Percentiles rank a stretch among this genome's conserved stretches.
phyloP scores from a whole-genome alignment of 2,329 filamentous ascomycete genomes.

The Aphanoascus verrucosus region DNA sequence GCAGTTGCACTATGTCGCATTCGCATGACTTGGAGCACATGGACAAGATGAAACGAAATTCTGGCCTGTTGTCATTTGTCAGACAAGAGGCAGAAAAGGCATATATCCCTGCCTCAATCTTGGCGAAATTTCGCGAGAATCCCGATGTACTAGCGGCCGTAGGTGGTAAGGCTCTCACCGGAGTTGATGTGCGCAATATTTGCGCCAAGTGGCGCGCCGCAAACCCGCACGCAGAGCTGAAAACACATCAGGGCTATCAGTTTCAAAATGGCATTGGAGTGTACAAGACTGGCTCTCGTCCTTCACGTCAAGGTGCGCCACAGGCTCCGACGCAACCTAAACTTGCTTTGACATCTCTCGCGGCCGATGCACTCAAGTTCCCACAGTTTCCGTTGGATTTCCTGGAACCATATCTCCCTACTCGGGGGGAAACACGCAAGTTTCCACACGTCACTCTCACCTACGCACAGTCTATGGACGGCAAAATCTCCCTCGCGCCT shows the following conservation, averaged over 20 bases:
- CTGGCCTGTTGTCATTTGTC: slow-evolving; percentile 39
- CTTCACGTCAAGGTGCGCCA: slow-evolving; percentile 11
- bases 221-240: slow-evolving; percentile 34
- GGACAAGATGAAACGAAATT: slow-evolving; percentile 40
- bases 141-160: slow-evolving; percentile 35
- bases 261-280: slow-evolving; percentile 37
- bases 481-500: slow-evolving; percentile 61
- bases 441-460: slow-evolving; percentile 63
- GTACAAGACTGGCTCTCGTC: slow-evolving; percentile 22
- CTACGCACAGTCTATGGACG: slow-evolving; percentile 84
- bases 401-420: slow-evolving; percentile 44
- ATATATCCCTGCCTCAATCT: slow-evolving; percentile 41
- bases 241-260: slow-evolving; percentile 37
- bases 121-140: slow-evolving; percentile 39
- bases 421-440: slow-evolving; percentile 23
- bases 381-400: slow-evolving; percentile 37
- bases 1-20: slow-evolving; percentile 32
- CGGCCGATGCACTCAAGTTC: slow-evolving; percentile 37
- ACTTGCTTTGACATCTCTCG: slow-evolving; percentile 15
- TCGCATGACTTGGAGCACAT: slow-evolving; percentile 40
- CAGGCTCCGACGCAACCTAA: background rate
- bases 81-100: slow-evolving; percentile 37
- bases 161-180: slow-evolving; percentile 37
- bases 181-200: slow-evolving; percentile 40
- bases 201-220: slow-evolving; percentile 40